Conservation (phyloP, 108 stramenopile genomes). For the Cylindrotheca fusiformis region DNA sequence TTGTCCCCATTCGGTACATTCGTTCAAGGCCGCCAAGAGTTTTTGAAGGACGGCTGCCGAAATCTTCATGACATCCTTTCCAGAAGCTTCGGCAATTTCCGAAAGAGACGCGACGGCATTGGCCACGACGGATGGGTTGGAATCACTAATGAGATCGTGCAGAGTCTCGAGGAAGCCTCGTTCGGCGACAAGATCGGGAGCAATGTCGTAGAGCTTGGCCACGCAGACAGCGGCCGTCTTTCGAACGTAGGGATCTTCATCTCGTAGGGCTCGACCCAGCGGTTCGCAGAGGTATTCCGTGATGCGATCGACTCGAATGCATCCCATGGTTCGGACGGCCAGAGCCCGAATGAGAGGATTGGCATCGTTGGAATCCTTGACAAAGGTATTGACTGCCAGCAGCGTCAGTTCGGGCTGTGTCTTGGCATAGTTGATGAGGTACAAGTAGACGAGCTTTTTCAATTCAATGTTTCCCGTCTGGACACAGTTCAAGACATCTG, state of each 20-base stretch:
- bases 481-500: conserved; percentile 98
- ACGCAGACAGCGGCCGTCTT: conserved; percentile 99
- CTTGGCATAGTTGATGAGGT: conserved; percentile 99
- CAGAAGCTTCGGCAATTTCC: conserved; percentile 96
- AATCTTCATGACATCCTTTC: conserved; percentile 94
- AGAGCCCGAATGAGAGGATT: conserved; percentile 99
- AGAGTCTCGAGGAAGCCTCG: conserved; percentile 96
- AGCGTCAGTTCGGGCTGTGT: conserved; percentile 97
- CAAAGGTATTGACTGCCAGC: conserved; percentile 99
- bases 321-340: conserved; percentile 99
- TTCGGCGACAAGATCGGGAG: conserved; percentile 94
- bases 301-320: conserved; percentile 99
- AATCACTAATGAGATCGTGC: conserved; percentile 94
- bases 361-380: conserved; percentile 96
- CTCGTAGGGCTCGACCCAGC: conserved; percentile 85
- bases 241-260: conserved; percentile 98
- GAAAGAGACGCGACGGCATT: conserved; percentile 98
- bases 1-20: conserved; percentile 99
- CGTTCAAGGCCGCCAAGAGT: conserved; percentile 97
- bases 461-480: conserved; percentile 99
- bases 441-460: conserved; percentile 98
- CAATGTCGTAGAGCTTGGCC: conserved; percentile 99
- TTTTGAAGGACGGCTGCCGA: conserved; percentile 93
- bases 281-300: conserved; percentile 99
- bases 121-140: conserved; percentile 98